Evolutionary conservation across 1,139 yeast genomes (phyloP).

Genomic region (Yamadazyma mexicana): DNA sequence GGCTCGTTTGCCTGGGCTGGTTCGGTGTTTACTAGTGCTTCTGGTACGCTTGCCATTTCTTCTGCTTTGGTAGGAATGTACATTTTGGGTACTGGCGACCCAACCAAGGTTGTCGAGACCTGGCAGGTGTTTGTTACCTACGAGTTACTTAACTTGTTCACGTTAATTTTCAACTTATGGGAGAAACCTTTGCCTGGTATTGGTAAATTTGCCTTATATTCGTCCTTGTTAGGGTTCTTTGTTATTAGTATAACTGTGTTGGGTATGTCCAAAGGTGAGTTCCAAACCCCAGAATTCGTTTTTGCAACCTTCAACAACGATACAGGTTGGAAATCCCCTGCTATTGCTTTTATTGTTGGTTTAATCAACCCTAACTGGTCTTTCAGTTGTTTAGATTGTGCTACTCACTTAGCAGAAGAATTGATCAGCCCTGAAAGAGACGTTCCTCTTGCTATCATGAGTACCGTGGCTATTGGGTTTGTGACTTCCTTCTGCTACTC

Average conservation of each 20-base stretch:
- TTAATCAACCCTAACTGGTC: constrained; percentile 70
- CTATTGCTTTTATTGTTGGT: constrained; percentile 65
- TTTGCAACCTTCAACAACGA: constrained; percentile 60
- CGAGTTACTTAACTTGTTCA: constrained; percentile 35
- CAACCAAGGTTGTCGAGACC: constrained; percentile 40
- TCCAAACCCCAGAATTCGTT: constrained; percentile 57
- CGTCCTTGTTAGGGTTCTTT: constrained; percentile 52
- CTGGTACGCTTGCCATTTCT: constrained; percentile 55
- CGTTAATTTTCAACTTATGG: constrained; percentile 56
- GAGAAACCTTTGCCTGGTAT: constrained; percentile 57
- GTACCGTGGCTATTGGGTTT: constrained; percentile 68
- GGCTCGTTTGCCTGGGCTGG: constrained; percentile 61
- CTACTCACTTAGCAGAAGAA: constrained; percentile 72
- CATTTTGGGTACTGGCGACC: constrained; percentile 35
- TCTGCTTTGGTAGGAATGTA: constrained; percentile 56
- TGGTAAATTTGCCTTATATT: constrained; percentile 53
- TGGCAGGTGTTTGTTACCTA: constrained; percentile 64
- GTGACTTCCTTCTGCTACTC: constrained; percentile 59
- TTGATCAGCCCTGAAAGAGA: constrained; percentile 57
- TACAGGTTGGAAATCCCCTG: constrained; percentile 65
- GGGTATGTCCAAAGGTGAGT: constrained; percentile 46
- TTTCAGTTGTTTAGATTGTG: constrained; percentile 67
- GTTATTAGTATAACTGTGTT: constrained; percentile 58
- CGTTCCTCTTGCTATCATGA: constrained; percentile 64
- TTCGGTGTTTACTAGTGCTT: constrained; percentile 57